These are phyloP conservation scores for Grammothele lineata DNA, from an alignment of 768 basidiomycete species.

Conservation along the genomic window DNA sequence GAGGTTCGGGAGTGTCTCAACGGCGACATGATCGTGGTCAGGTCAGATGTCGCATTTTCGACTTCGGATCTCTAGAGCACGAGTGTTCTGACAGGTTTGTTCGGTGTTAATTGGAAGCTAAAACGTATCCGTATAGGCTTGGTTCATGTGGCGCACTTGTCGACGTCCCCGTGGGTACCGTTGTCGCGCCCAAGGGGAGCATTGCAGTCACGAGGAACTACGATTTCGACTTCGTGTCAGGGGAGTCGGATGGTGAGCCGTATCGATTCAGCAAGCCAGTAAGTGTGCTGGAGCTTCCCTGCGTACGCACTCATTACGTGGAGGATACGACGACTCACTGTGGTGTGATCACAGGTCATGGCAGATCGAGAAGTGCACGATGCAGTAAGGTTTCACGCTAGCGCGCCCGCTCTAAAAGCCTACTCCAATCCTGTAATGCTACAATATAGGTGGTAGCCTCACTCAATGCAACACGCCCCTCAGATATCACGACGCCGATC, in stretches of 20 bases:
- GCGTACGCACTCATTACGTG: too few species aligned
- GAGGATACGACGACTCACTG: too few species aligned
- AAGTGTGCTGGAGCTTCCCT: conserved; percentile 14
- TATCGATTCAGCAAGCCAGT: conserved; percentile 71
- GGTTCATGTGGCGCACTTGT: conserved; percentile 76
- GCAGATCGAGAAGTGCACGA: conserved; percentile 54
- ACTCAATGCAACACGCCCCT: conserved; percentile 42
- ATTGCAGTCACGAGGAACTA: conserved; percentile 71
- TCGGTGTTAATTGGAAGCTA: too few species aligned
- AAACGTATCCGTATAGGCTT: too few species aligned
- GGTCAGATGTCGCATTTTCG: too few species aligned
- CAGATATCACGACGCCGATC: conserved; percentile 32
- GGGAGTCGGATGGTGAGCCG: conserved; percentile 30
- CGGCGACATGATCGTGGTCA: conserved; percentile 54
- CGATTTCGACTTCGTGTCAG: conserved; percentile 65
- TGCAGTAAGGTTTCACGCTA: conserved; percentile 37
- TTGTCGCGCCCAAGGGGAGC: conserved; percentile 67
- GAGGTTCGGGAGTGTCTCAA: conserved; percentile 71
- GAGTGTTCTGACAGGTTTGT: too few species aligned
- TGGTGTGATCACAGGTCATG: conserved; percentile 39
- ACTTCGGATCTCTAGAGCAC: too few species aligned
- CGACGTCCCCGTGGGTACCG: conserved; percentile 67
- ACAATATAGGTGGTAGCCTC: conserved; percentile 41
- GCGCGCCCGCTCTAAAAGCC: conserved; percentile 2
- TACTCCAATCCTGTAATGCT: not conserved